These are phyloP conservation scores for Rachicladosporium sp. DNA, from an alignment of 2,329 filamentous ascomycete species.

Conservation along the genomic window DNA sequence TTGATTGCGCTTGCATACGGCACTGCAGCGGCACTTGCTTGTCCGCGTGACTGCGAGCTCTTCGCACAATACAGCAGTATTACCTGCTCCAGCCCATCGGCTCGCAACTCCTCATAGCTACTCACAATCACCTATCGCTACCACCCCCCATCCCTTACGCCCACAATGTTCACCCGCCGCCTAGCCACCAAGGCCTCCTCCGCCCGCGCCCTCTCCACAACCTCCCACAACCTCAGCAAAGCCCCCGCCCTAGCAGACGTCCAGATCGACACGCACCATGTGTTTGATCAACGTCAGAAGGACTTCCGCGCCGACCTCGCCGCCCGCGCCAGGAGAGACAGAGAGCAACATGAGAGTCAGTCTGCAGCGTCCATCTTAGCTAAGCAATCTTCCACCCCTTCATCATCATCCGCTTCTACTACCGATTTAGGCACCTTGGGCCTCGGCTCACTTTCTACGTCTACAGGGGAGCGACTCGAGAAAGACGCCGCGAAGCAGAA, in stretches of 20 bases:
- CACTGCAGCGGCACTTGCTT: too few species aligned
- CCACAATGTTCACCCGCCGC: slow-evolving; percentile 11
- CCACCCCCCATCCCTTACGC: background rate
- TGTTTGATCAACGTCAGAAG: slow-evolving; percentile 74
- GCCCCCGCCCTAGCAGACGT: slow-evolving; percentile 80
- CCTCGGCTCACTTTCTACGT: slow-evolving; percentile 6
- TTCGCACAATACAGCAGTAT: too few species aligned
- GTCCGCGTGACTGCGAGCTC: too few species aligned
- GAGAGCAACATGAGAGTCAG: slow-evolving; percentile 76
- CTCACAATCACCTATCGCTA: background rate
- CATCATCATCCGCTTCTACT: slow-evolving; percentile 21
- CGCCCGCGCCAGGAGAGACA: slow-evolving; percentile 56
- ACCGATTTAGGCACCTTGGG: slow-evolving; percentile 26
- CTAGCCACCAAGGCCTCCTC: slow-evolving; percentile 7
- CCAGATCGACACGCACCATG: slow-evolving; percentile 55
- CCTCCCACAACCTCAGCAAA: slow-evolving; percentile 6
- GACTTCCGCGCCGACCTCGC: slow-evolving; percentile 74
- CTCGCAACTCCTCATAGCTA: too few species aligned
- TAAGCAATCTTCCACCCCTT: slow-evolving; percentile 14
- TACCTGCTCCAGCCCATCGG: too few species aligned
- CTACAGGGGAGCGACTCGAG: slow-evolving; percentile 35
- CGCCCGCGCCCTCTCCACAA: slow-evolving; percentile 4
- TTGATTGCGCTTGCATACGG: too few species aligned
- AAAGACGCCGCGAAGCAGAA: slow-evolving; percentile 51
- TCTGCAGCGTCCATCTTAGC: slow-evolving; percentile 32